A percentile compares a stretch with the other conserved stretches of the same genome.
Evolutionary conservation across 805 yeast species (phyloP).

Genomic region (Kluyveromyces wickerhamii): DNA sequence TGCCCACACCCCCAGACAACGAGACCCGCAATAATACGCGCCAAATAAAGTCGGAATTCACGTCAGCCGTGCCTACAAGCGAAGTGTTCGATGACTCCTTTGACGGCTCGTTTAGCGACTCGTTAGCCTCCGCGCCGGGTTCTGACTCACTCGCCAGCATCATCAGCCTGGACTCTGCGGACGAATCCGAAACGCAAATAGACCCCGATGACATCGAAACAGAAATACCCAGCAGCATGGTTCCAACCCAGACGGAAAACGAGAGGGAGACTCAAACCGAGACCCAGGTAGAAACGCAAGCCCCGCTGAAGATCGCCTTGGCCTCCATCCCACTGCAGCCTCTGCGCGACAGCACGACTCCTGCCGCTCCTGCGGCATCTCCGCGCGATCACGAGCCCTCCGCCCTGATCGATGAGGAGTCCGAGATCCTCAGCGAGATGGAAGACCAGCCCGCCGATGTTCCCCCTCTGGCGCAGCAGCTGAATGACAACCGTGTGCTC

Average conservation of each 20-base stretch:
- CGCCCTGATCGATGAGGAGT: conserved; percentile 12
- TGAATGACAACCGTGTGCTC: not conserved
- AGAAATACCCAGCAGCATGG: conserved; percentile 22
- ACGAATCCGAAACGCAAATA: conserved; percentile 1
- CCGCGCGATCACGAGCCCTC: no score
- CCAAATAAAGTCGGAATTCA: no score
- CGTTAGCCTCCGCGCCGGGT: no score
- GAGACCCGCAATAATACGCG: not conserved
- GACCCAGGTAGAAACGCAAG: conserved; percentile 1
- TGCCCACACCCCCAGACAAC: not conserved
- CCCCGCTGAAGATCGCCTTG: no score
- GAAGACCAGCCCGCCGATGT: conserved; percentile 4
- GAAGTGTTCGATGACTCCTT: no score
- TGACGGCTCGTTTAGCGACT: no score
- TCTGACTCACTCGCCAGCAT: not conserved
- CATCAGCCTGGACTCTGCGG: not conserved
- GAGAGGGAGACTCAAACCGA: not conserved
- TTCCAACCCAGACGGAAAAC: conserved; percentile 15
- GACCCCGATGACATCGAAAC: conserved; percentile 17
- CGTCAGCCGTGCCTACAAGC: no score
- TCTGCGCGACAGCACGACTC: no score
- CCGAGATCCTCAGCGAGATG: conserved; percentile 16
- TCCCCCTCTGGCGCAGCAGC: not conserved
- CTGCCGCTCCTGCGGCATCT: no score
- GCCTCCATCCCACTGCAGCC: no score